phyloP scores from a whole-genome alignment of 805 yeast species.

The Priceomyces haplophilus region DNA sequence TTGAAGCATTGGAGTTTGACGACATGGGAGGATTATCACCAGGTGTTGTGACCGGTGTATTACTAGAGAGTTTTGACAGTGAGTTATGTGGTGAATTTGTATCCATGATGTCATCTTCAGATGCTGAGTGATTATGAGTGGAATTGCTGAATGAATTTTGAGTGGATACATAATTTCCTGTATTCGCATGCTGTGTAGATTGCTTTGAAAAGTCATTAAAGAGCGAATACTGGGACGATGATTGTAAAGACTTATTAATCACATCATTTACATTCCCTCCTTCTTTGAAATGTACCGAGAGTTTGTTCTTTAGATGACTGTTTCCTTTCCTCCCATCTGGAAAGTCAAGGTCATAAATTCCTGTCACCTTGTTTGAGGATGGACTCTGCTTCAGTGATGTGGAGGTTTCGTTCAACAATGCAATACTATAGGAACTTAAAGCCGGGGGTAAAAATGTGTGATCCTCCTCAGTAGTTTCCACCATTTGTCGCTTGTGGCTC shows the following conservation, averaged over 20 bases:
- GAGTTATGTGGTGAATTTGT: slow-evolving; percentile 12
- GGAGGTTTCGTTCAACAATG: slow-evolving; percentile 41
- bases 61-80: slow-evolving; percentile 9
- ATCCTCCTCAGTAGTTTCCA: slow-evolving; percentile 32
- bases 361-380: slow-evolving; percentile 19
- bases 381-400: slow-evolving; percentile 2
- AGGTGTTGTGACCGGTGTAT: slow-evolving; percentile 14
- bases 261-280: not conserved
- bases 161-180: slow-evolving; percentile 4
- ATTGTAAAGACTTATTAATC: not conserved
- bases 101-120: slow-evolving; percentile 12
- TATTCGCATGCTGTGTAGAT: slow-evolving; percentile 1
- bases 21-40: slow-evolving; percentile 6
- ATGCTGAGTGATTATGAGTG: slow-evolving; percentile 10
- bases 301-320: slow-evolving; percentile 23
- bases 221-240: not conserved
- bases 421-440: slow-evolving; percentile 56
- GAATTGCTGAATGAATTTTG: slow-evolving; percentile 13
- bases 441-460: slow-evolving; percentile 58
- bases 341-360: slow-evolving; percentile 32
- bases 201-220: slow-evolving; percentile 5
- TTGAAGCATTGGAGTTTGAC: slow-evolving; percentile 6
- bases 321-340: slow-evolving; percentile 19
- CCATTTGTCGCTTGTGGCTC: slow-evolving; percentile 12
- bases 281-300: slow-evolving; percentile 33